Percentiles rank a stretch among this genome's conserved stretches.
phyloP scores from a whole-genome alignment of 768 basidiomycete genomes.

The Infundibulicybe gibba region DNA sequence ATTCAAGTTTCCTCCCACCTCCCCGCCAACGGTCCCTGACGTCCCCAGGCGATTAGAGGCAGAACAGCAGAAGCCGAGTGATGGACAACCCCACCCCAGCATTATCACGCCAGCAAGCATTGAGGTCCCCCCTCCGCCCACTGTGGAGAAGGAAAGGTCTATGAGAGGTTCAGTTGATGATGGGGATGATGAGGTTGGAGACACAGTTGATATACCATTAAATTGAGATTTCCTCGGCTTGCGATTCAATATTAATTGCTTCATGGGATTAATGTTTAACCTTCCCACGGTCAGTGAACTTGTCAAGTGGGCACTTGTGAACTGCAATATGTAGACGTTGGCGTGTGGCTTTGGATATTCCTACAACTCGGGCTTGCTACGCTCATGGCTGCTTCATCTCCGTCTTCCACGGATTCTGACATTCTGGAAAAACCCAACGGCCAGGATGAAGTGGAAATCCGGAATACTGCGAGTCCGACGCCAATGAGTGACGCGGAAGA shows the following conservation, averaged over 20 bases:
- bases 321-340: too few species aligned
- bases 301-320: too few species aligned
- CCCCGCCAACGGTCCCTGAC: conserved; percentile 26
- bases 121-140: conserved; percentile 79
- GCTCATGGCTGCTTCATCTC: neutral
- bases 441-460: neutral
- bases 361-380: neutral
- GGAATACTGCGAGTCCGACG: neutral
- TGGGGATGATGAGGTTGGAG: conserved; percentile 72
- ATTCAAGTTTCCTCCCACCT: conserved; percentile 64
- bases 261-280: neutral
- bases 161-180: conserved; percentile 40
- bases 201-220: conserved; percentile 70
- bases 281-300: neutral
- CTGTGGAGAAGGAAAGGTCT: conserved; percentile 66
- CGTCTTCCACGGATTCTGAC: neutral
- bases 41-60: conserved; percentile 12
- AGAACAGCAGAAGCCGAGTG: conserved; percentile 16
- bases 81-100: conserved; percentile 10
- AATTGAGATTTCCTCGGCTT: conserved; percentile 19
- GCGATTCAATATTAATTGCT: neutral
- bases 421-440: neutral
- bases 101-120: conserved; percentile 60
- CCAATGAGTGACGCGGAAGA: neutral
- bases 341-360: neutral